A percentile compares a stretch with the other conserved stretches of the same genome.
Evolutionary conservation across 2,329 filamentous ascomycete species (phyloP).

Genomic region (Epichloe coenophiala): DNA sequence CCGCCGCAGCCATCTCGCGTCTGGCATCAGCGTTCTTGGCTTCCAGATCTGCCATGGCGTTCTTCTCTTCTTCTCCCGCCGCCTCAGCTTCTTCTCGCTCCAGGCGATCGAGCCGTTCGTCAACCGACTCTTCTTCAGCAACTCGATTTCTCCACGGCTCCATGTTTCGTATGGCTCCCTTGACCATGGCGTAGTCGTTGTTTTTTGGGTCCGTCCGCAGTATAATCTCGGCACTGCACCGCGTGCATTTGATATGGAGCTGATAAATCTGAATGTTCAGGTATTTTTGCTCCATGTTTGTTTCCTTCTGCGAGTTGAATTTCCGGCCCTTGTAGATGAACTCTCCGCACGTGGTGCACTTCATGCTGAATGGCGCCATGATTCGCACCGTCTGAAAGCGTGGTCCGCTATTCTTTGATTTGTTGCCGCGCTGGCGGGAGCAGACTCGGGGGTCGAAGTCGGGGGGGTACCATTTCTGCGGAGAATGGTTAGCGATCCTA

Average conservation of each 20-base stretch:
- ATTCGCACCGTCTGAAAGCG: slow-evolving; percentile 77
- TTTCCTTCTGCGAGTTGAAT: slow-evolving; percentile 92
- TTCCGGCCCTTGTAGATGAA: slow-evolving; percentile 90
- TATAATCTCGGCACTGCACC: slow-evolving; percentile 75
- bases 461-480: slow-evolving; percentile 50
- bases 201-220: slow-evolving; percentile 89
- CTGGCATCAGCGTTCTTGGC: slow-evolving; percentile 87
- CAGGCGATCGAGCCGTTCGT: slow-evolving; percentile 72
- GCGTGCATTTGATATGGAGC: slow-evolving; percentile 73
- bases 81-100: slow-evolving; percentile 60
- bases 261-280: slow-evolving; percentile 75
- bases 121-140: slow-evolving; percentile 65
- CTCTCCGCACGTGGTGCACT: slow-evolving; percentile 42
- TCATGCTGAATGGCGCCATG: slow-evolving; percentile 44
- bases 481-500: too few relatives aligned
- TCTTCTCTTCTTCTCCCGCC: slow-evolving; percentile 55
- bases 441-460: slow-evolving; percentile 88
- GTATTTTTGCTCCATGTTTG: slow-evolving; percentile 76
- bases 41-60: slow-evolving; percentile 92
- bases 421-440: slow-evolving; percentile 55
- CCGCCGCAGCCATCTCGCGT: slow-evolving; percentile 90
- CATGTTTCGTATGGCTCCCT: slow-evolving; percentile 81
- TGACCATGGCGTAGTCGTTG: slow-evolving; percentile 73
- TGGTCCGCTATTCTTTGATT: slow-evolving; percentile 49
- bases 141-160: slow-evolving; percentile 66